Base-by-base conservation (phyloP, 805 yeast species). In the Candida ficus region DNA sequence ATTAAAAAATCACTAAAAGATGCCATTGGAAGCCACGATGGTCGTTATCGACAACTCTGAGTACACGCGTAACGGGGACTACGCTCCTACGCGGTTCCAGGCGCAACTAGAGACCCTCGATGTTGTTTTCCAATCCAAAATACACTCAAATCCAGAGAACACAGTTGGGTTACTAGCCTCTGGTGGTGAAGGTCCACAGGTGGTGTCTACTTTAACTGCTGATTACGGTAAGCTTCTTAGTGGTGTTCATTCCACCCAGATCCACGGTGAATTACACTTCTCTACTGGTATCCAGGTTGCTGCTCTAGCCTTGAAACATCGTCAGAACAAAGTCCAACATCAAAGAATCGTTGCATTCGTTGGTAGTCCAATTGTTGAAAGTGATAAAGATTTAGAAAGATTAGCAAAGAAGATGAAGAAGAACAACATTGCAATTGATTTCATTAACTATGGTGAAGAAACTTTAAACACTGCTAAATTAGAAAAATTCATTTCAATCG, bases 1-100 rank as follows among this genome's bases (percentile, higher is more conserved):
- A 16, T 4, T 33, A 5, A 25, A 17, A 13, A 14, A n/a, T 21
- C 6, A n/a, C 5, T 27, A 10, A 27, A 47, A 57, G 40, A 89
- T 89, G 97, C 96, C 83, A 48, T 75, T 90, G 56, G 99, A 93
- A 67, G 98, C 98, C 48, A 85, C 96, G 13, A 90, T 93, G 84
- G 76, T 93, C 47, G 87, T 89, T 57, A 76, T 93, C 58, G 99
- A 93, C 70, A 91, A 89, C 71, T 88, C 96, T 38, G 99, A 93
- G 67, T 91, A 74, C 63, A 85, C 90, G 78, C 75, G 99, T 56
- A 93, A 93, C 60, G 99, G 98, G 25, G 99, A 93, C 62, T 93
- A 82, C 57, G 74, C 85, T 28, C 79, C 95, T 14, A 81, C 90
- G 13, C 75, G 99, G 56, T 90, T 80, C 59, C 95, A 85, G 48